Evolutionary conservation across 225 moss, liverwort and hornwort species (phyloP).

Genomic region (Physcomitrium patens): DNA sequence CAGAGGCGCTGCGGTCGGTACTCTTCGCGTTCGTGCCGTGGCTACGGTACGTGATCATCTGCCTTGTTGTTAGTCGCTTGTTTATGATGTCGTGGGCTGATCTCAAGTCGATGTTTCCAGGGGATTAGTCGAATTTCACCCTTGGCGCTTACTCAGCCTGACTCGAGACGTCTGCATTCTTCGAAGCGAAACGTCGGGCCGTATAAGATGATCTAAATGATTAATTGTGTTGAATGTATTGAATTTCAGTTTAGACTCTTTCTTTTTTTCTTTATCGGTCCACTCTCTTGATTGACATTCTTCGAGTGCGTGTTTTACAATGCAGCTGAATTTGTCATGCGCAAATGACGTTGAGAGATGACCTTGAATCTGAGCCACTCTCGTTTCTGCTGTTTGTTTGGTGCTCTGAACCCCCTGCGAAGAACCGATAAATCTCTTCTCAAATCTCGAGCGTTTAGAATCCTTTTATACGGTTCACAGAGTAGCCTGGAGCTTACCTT

Average conservation of each 20-base stretch:
- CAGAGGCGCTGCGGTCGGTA: background rate
- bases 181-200: too few species aligned
- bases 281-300: background rate
- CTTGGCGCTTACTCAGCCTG: background rate
- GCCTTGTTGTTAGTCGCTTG: background rate
- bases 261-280: background rate
- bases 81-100: background rate
- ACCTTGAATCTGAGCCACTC: background rate
- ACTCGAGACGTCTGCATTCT: background rate
- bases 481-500: background rate
- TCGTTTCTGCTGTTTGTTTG: background rate
- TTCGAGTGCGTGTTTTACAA: background rate
- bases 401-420: background rate
- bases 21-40: conserved; percentile 40
- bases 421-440: background rate
- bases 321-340: background rate
- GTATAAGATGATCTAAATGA: too few species aligned
- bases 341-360: background rate
- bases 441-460: background rate
- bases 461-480: background rate
- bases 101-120: background rate
- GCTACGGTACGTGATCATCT: conserved; percentile 31
- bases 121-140: background rate
- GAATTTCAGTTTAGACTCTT: background rate
- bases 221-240: background rate